phyloP scores from a whole-genome alignment of 768 basidiomycete genomes.

The Suillus discolor region DNA sequence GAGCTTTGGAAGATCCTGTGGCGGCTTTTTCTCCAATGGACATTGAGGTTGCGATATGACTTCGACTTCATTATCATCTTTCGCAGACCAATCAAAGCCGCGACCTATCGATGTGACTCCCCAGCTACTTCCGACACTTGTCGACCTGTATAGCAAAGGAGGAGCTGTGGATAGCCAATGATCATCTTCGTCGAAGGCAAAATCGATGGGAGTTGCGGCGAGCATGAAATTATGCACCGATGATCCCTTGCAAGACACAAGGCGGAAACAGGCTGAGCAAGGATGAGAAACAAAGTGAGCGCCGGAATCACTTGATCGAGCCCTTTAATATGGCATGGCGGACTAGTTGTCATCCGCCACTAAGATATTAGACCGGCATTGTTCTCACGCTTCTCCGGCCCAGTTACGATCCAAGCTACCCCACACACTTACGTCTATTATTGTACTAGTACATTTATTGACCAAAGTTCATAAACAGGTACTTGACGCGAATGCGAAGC shows the following conservation, averaged over 20 bases:
- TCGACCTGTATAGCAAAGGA: constrained; percentile 56
- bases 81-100: constrained; percentile 74
- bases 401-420: neutral
- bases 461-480: neutral
- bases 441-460: neutral
- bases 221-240: constrained; percentile 44
- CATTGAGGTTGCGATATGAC: constrained; percentile 8
- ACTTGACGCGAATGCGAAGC: neutral
- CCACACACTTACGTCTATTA: neutral
- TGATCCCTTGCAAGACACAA: neutral
- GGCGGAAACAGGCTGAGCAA: neutral
- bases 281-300: constrained; percentile 7
- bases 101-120: constrained; percentile 84
- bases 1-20: constrained; percentile 18
- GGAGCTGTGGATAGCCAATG: constrained; percentile 57
- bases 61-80: constrained; percentile 33
- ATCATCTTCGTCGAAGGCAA: constrained; percentile 70
- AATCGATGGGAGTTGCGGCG: constrained; percentile 58
- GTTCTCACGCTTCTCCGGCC: constrained; percentile 9
- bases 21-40: constrained; percentile 15
- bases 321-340: neutral
- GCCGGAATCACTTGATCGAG: constrained; percentile 4
- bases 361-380: neutral
- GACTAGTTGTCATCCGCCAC: neutral
- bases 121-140: constrained; percentile 79